Evolutionary conservation across 441 rosid species (phyloP), one percentile per base, ranked within the genome.

Genomic region (Manihot esculenta): DNA sequence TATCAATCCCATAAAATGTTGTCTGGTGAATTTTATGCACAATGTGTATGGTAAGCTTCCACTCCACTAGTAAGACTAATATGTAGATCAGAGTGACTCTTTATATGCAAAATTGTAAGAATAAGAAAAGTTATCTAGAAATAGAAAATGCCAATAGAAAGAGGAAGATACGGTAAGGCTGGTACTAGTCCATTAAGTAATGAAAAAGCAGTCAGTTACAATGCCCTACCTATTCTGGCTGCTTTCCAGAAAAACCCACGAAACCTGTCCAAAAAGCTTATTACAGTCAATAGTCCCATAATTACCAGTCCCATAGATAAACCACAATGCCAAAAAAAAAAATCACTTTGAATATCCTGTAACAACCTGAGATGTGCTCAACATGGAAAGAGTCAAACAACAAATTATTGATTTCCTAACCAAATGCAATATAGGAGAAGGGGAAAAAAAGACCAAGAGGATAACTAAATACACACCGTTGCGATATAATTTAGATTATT

Each of bases 241-340:
- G 99, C 97, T 80, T 94, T 94, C 97, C 99, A 92, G 72, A 94
- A 89, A 79, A 94, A 90, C 55, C 96, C 97, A 26, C 94, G 93
- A 67, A 92, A 92, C 84, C 97, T 89, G 92, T 53, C 69, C 72
- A 23, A 64, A 42, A 42, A 64, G 68, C 59, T 64, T 48, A 56
- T 60, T 23, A 41, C 14, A 65, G 41, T 50, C 47, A 35, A 70
- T 73, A 72, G 44, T 72, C 38, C 24, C 42, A 72, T 9, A 26
- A 62, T 53, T 27, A 59, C 44, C 64, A 12, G 24, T 13, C 27
- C n/a, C 8, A 35, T 38, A 66, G 18, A 17, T 56, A 17, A 23
- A 18, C 42, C 41, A 44, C 2, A 17, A 23, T 14, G 30, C 45
- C 33, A 23, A 48, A 38, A 14, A 47, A 26, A 50, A 49, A 44